Conservation (phyloP, 129 eudicot species). For the Centrapalus pauciflorus region DNA sequence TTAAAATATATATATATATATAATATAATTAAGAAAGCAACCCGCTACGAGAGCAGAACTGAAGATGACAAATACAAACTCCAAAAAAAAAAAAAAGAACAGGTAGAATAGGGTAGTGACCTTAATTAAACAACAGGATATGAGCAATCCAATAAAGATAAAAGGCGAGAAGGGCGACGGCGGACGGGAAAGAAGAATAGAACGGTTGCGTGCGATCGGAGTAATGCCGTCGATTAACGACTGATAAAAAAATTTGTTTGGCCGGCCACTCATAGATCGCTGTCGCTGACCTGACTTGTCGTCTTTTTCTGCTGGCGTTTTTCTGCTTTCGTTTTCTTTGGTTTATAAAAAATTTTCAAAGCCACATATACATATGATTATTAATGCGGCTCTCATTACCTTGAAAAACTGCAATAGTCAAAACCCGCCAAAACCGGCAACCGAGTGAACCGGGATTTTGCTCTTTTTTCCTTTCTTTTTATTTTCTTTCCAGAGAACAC, state of each 20-base stretch:
- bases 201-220: not conserved
- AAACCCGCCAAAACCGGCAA: too few relatives aligned
- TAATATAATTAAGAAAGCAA: not conserved
- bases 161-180: not conserved
- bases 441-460: too few relatives aligned
- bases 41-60: not conserved
- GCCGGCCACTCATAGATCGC: not conserved
- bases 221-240: constrained; percentile 8
- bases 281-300: not conserved
- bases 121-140: not conserved
- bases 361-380: constrained; percentile 12
- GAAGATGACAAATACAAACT: not conserved
- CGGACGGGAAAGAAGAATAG: not conserved
- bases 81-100: not conserved
- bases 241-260: not conserved
- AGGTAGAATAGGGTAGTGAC: not conserved
- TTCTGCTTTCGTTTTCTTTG: not conserved
- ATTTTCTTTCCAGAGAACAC: too few relatives aligned
- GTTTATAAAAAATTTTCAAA: not conserved
- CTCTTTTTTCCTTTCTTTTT: too few relatives aligned
- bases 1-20: not conserved
- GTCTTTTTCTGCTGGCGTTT: not conserved
- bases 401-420: too few relatives aligned
- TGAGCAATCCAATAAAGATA: not conserved
- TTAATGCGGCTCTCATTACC: constrained; percentile 1